Percentiles rank a stretch among this genome's conserved stretches.
These are phyloP conservation scores for Hemileia vastatrix DNA, from an alignment of 1,284 basidiomycete genomes.

Conservation along the genomic window DNA sequence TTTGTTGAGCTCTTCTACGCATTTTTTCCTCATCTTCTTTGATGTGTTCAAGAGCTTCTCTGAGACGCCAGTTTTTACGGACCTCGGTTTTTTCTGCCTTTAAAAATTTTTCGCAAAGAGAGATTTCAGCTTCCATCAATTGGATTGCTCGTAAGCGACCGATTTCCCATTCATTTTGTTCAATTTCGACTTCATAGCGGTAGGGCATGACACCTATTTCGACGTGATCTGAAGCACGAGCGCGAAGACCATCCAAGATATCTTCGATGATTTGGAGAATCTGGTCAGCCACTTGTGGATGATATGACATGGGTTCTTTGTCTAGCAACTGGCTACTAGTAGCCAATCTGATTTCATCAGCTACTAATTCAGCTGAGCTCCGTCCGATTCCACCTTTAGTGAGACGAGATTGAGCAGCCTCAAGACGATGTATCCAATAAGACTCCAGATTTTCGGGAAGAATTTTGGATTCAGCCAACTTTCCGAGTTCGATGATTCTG, in stretches of 20 bases:
- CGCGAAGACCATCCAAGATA: slow-evolving; percentile 82
- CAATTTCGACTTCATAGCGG: slow-evolving; percentile 89
- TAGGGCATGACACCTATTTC: slow-evolving; percentile 99
- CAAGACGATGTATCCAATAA: slow-evolving; percentile 93
- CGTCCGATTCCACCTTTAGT: slow-evolving; percentile 97
- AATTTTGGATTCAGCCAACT: slow-evolving; percentile 62
- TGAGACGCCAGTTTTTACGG: slow-evolving; percentile 64
- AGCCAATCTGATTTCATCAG: slow-evolving; percentile 72
- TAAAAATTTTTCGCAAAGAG: slow-evolving; percentile 60
- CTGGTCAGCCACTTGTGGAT: slow-evolving; percentile 74
- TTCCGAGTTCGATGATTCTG: slow-evolving; percentile 63
- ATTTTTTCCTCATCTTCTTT: slow-evolving; percentile 71
- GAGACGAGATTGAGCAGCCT: slow-evolving; percentile 77
- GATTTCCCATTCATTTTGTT: slow-evolving; percentile 78
- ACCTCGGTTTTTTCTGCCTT: slow-evolving; percentile 67
- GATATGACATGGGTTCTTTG: slow-evolving; percentile 77
- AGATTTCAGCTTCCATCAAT: slow-evolving; percentile 72
- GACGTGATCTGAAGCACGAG: slow-evolving; percentile 89
- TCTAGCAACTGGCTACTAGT: slow-evolving; percentile 47
- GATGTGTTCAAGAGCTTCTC: slow-evolving; percentile 69
- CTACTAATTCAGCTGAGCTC: slow-evolving; percentile 85
- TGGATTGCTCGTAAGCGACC: slow-evolving; percentile 66
- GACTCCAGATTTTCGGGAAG: slow-evolving; percentile 63
- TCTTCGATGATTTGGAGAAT: slow-evolving; percentile 83
- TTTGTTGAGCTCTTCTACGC: slow-evolving; percentile 53